Evolutionary conservation across 805 yeast species (phyloP).

Genomic region (Candida easanensis): DNA sequence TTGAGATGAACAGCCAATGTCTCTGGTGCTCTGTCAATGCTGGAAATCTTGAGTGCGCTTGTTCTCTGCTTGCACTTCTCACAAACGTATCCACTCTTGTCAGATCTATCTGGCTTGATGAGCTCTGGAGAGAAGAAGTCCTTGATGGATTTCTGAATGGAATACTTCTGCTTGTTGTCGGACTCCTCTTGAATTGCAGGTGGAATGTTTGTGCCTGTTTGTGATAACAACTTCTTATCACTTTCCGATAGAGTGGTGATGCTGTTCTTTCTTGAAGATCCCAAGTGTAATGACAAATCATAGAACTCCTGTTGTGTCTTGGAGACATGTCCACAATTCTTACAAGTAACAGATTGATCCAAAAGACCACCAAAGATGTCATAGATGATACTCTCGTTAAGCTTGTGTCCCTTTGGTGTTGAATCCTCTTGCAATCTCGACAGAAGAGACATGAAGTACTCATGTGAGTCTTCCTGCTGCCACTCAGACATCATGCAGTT

Average conservation of each 20-base stretch:
- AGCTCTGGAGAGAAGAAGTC: constrained; percentile 85
- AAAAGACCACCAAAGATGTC: constrained; percentile 93
- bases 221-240: constrained; percentile 7
- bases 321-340: constrained; percentile 76
- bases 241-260: constrained; percentile 7
- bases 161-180: constrained; percentile 40
- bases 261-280: constrained; percentile 25
- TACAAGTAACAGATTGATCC: constrained; percentile 82
- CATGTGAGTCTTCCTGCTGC: constrained; percentile 98
- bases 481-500: constrained; percentile 96
- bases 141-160: constrained; percentile 69
- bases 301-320: constrained; percentile 91
- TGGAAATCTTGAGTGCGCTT: constrained; percentile 70
- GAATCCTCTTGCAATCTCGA: constrained; percentile 88
- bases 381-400: constrained; percentile 77
- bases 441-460: constrained; percentile 89
- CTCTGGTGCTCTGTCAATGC: constrained; percentile 83
- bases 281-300: constrained; percentile 80
- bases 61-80: constrained; percentile 80
- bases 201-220: constrained; percentile 7
- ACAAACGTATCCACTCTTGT: constrained; percentile 80
- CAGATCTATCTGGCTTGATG: constrained; percentile 63
- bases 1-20: constrained; percentile 83
- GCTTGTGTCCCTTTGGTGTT: constrained; percentile 84
- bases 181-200: neutral